These are phyloP conservation scores for Eugenia klotzschiana DNA, from an alignment of 441 rosid genomes.

Conservation along the genomic window DNA sequence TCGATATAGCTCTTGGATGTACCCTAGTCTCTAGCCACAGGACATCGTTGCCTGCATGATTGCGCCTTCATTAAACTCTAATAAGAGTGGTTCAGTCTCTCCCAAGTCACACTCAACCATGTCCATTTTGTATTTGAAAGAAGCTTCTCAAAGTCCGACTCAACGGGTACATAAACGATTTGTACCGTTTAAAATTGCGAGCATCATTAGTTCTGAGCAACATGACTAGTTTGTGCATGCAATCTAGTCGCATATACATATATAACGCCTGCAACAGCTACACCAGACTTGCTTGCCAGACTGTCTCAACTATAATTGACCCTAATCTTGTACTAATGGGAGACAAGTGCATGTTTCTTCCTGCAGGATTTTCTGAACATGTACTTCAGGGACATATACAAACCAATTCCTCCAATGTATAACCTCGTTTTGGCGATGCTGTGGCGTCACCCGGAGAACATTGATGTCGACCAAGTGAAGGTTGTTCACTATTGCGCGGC, in stretches of 20 bases:
- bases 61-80: background rate
- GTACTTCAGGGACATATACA: constrained; percentile 42
- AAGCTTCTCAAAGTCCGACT: background rate
- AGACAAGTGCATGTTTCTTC: background rate
- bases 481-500: constrained; percentile 69
- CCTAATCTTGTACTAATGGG: background rate
- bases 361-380: constrained; percentile 38
- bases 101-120: background rate
- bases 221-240: background rate
- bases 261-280: background rate
- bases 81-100: background rate
- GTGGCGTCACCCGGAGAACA: constrained; percentile 66
- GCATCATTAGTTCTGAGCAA: background rate
- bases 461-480: constrained; percentile 29
- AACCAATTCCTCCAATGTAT: constrained; percentile 43
- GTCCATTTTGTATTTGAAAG: background rate
- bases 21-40: background rate
- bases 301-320: background rate
- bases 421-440: constrained; percentile 63
- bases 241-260: background rate
- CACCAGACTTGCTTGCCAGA: background rate
- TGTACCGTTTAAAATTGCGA: background rate
- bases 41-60: background rate
- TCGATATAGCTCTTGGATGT: background rate
- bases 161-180: background rate